Percentiles rank a stretch among this genome's conserved stretches.
Conservation (phyloP, 1,284 basidiomycete genomes). For the Rhodotorula sp. region DNA sequence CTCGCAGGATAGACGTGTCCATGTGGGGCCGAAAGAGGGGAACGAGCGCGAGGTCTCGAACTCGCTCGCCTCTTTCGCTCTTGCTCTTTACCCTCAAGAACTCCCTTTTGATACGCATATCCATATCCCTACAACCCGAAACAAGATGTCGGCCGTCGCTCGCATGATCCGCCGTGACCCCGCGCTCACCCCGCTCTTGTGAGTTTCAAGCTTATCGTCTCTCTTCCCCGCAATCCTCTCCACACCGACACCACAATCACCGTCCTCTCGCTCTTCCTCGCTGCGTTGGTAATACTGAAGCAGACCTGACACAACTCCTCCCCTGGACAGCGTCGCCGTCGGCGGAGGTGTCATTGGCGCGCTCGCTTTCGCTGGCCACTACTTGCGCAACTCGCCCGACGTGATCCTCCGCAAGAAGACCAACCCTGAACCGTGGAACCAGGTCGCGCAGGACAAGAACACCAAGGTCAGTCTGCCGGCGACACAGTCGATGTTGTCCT, state of each 20-base stretch:
- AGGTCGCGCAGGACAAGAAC: conserved; percentile 44
- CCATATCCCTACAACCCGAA: neutral
- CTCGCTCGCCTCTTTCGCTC: no score
- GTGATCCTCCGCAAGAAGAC: conserved; percentile 39
- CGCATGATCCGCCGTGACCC: conserved; percentile 25
- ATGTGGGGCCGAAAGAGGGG: no score
- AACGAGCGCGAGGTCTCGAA: no score
- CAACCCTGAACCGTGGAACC: conserved; percentile 46
- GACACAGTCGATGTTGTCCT: no score
- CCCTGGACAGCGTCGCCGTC: conserved; percentile 29
- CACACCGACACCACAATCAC: neutral
- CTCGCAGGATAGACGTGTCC: no score
- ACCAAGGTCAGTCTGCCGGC: conserved; percentile 36
- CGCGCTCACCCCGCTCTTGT: conserved; percentile 28
- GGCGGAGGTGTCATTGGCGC: conserved; percentile 45
- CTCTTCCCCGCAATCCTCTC: neutral
- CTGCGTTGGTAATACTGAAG: neutral
- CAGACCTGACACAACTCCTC: neutral
- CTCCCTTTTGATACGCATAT: no score
- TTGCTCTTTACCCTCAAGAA: no score
- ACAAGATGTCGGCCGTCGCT: conserved; percentile 12
- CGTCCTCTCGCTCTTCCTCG: neutral
- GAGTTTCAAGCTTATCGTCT: neutral
- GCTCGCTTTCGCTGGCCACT: conserved; percentile 43
- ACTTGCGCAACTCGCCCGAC: conserved; percentile 43